Percentiles rank a stretch among this genome's conserved stretches.
Evolutionary conservation across 352 stramenopile genomes (phyloP).

Genomic region (Pythium coloratum): DNA sequence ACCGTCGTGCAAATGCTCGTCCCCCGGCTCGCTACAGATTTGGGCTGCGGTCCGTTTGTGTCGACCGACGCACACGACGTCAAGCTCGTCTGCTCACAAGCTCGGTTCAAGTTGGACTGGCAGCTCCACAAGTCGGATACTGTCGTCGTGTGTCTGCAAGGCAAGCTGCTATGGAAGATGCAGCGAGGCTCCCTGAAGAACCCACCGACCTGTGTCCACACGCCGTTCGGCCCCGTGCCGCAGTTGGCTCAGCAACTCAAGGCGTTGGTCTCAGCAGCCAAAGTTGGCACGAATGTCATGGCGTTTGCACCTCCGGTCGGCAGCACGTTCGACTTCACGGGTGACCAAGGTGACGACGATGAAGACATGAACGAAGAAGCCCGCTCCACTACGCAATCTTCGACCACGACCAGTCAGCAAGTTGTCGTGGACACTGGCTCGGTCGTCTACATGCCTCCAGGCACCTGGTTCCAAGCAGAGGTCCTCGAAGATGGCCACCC

Average conservation of each 20-base stretch:
- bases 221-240: background rate
- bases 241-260: background rate
- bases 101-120: constrained; percentile 32
- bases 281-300: constrained; percentile 2
- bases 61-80: constrained; percentile 20
- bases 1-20: constrained; percentile 12
- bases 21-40: constrained; percentile 7
- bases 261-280: constrained; percentile 3
- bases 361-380: constrained; percentile 6
- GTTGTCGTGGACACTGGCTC: constrained; percentile 35
- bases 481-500: constrained; percentile 8
- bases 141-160: constrained; percentile 44
- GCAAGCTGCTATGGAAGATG: constrained; percentile 33
- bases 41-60: constrained; percentile 8
- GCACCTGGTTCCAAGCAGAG: constrained; percentile 47
- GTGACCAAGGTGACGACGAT: constrained; percentile 18
- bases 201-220: constrained; percentile 34
- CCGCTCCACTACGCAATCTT: background rate
- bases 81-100: constrained; percentile 13
- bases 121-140: constrained; percentile 40
- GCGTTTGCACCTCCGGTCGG: constrained; percentile 1
- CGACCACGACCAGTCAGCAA: constrained; percentile 1
- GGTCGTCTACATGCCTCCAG: constrained; percentile 50
- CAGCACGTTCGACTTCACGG: constrained; percentile 29
- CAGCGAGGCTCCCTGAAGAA: constrained; percentile 23